A percentile compares a stretch with the other conserved stretches of the same genome.
Conservation (phyloP, 2,329 filamentous ascomycete genomes). For the Raffaelea albimanens region DNA sequence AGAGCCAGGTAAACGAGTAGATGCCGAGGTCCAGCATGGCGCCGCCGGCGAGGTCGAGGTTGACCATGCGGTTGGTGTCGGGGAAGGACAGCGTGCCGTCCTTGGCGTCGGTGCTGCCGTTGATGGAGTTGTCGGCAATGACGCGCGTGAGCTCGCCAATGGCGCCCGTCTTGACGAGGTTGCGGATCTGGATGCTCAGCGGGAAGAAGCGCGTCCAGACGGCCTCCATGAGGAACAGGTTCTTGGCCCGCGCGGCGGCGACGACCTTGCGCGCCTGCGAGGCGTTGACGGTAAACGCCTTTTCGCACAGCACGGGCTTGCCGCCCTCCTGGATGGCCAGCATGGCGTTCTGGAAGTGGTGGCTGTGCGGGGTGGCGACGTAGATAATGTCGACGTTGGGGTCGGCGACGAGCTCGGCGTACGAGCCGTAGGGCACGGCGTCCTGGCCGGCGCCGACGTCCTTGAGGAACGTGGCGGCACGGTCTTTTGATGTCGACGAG, state of each 20-base stretch:
- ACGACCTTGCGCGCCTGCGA: conserved; percentile 64
- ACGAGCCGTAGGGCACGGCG: conserved; percentile 68
- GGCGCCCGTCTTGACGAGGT: conserved; percentile 46
- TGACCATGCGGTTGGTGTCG: conserved; percentile 67
- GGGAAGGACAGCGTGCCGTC: conserved; percentile 42
- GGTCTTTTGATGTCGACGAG: conserved; percentile 62
- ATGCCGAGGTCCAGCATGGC: conserved; percentile 78
- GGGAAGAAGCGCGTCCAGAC: conserved; percentile 90
- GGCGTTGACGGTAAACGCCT: conserved; percentile 79
- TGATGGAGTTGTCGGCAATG: conserved; percentile 52
- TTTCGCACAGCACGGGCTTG: conserved; percentile 86
- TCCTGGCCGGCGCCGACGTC: conserved; percentile 55
- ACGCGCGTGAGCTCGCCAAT: conserved; percentile 55
- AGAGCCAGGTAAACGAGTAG: conserved; percentile 84
- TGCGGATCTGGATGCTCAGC: conserved; percentile 63
- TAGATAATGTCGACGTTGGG: conserved; percentile 77
- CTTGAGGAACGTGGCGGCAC: conserved; percentile 64
- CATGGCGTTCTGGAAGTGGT: conserved; percentile 87
- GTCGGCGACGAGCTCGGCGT: conserved; percentile 71
- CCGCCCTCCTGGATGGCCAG: conserved; percentile 66
- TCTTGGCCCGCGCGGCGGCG: conserved; percentile 62
- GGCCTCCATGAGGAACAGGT: conserved; percentile 72
- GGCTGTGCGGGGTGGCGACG: conserved; percentile 81
- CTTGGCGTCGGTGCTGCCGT: conserved; percentile 42
- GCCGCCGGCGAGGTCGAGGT: conserved; percentile 72